phyloP scores from a whole-genome alignment of 148 eudicot genomes.

The Rheum nobile region DNA sequence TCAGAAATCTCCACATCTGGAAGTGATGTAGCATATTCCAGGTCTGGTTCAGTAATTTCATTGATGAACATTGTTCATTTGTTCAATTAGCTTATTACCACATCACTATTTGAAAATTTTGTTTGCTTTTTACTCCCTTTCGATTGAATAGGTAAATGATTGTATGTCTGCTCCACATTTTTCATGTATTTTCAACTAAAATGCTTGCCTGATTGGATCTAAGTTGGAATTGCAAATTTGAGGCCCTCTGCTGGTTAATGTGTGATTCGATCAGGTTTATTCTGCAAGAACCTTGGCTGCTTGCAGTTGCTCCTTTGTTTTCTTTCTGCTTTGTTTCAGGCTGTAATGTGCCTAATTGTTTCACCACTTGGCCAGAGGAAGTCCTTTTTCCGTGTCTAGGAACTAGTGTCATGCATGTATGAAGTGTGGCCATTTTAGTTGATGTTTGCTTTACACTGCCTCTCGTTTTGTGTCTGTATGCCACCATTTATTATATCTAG shows the following conservation, averaged over 20 bases:
- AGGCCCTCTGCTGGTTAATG: neutral
- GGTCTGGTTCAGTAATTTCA: slow-evolving; percentile 26
- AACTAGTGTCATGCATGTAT: neutral
- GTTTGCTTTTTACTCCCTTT: neutral
- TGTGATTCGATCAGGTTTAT: neutral
- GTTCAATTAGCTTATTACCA: neutral
- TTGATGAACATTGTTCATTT: neutral
- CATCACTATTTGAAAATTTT: neutral
- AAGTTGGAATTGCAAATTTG: neutral
- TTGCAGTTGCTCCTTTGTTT: neutral
- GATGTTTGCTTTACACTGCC: neutral
- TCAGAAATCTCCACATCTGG: slow-evolving; percentile 52
- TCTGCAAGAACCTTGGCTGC: neutral
- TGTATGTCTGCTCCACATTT: neutral
- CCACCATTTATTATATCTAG: neutral
- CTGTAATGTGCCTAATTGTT: neutral
- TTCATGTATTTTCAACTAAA: neutral
- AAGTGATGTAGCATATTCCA: slow-evolving; percentile 45
- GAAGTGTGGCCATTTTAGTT: neutral
- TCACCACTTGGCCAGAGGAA: neutral
- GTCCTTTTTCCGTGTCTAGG: neutral
- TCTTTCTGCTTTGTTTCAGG: neutral
- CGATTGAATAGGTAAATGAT: neutral
- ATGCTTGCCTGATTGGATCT: neutral
- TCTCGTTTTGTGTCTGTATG: neutral